A percentile compares a stretch with the other conserved stretches of the same genome.
phyloP scores from a whole-genome alignment of 352 stramenopile genomes.

The Globisporangium camurandrum region DNA sequence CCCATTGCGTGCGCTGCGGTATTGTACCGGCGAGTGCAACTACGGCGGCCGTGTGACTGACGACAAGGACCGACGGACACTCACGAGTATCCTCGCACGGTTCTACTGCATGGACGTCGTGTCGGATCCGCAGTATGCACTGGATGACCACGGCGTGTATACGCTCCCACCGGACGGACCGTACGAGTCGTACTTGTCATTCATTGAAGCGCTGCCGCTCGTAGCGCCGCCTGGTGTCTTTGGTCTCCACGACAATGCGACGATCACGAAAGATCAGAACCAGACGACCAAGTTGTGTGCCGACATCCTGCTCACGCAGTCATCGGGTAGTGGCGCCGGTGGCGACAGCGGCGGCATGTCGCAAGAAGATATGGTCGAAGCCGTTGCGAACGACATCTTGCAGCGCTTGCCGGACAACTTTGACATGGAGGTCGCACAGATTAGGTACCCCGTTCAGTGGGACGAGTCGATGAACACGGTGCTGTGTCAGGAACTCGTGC shows the following conservation, averaged over 20 bases:
- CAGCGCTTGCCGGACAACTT: conserved; percentile 84
- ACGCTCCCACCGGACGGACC: conserved; percentile 63
- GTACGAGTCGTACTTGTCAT: conserved; percentile 73
- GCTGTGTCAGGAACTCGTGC: conserved; percentile 89
- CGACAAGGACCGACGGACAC: conserved; percentile 74
- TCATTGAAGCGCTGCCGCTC: conserved; percentile 83
- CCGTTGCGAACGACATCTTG: conserved; percentile 84
- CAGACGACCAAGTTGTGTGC: conserved; percentile 91
- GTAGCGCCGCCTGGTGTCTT: conserved; percentile 89
- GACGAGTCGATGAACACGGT: conserved; percentile 94
- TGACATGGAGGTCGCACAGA: conserved; percentile 90
- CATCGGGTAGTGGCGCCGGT: conserved; percentile 38
- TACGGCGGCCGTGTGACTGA: conserved; percentile 83
- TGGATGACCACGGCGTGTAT: conserved; percentile 66
- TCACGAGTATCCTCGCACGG: conserved; percentile 60
- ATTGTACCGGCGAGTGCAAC: conserved; percentile 83
- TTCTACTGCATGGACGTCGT: conserved; percentile 77
- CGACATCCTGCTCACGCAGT: conserved; percentile 90
- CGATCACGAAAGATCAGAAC: conserved; percentile 93
- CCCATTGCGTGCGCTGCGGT: conserved; percentile 64
- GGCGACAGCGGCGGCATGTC: conserved; percentile 54
- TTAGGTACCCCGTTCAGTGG: conserved; percentile 89
- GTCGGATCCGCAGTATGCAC: conserved; percentile 43
- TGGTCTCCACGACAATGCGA: conserved; percentile 91
- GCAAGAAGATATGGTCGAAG: conserved; percentile 87